Conservation (phyloP, 1,139 yeast genomes). For the Saccharomyces hybrid region DNA sequence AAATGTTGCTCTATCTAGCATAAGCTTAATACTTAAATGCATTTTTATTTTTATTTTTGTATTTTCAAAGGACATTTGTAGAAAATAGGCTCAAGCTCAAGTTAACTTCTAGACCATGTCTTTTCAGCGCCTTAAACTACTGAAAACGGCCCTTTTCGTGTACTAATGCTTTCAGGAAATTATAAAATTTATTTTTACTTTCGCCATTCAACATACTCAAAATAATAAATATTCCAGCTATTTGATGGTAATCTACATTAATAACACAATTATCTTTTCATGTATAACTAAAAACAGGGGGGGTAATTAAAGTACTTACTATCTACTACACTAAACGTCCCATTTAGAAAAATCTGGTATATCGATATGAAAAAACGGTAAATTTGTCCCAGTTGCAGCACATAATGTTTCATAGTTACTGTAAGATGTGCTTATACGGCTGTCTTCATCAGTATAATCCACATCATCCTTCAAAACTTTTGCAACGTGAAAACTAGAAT, state of each 20-base stretch:
- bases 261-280: too few species aligned
- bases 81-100: background rate
- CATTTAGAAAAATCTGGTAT: conserved; percentile 58
- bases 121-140: background rate
- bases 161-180: background rate
- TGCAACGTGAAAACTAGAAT: conserved; percentile 29
- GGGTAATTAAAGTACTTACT: too few species aligned
- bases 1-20: too few species aligned
- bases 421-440: background rate
- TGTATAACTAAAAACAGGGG: too few species aligned
- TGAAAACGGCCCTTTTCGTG: background rate
- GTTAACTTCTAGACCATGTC: background rate
- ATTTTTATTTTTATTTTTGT: background rate
- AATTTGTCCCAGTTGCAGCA: conserved; percentile 54
- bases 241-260: too few species aligned
- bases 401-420: conserved; percentile 36
- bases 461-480: conserved; percentile 15
- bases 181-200: background rate
- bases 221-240: too few species aligned
- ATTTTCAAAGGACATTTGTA: background rate
- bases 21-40: too few species aligned
- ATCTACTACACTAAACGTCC: conserved; percentile 13
- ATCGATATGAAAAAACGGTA: conserved; percentile 83
- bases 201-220: background rate
- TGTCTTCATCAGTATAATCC: background rate